A percentile compares a stretch with the other conserved stretches of the same genome.
phyloP scores from a whole-genome alignment of 352 stramenopile genomes.

The Phytophthora aleatoria region DNA sequence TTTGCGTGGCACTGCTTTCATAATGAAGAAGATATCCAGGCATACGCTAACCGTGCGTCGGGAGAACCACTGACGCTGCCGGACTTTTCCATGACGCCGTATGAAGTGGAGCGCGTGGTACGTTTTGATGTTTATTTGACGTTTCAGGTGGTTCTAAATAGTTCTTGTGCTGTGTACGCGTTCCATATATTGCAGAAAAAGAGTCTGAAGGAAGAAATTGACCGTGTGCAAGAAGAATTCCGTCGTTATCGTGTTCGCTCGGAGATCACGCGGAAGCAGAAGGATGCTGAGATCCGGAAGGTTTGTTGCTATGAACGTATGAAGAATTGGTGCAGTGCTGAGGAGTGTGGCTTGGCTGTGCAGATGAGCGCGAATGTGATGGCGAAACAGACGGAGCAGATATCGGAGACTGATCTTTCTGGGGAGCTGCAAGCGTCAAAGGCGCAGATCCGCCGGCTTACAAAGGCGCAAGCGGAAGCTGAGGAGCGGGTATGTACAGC shows the following conservation, averaged over 20 bases:
- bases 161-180: constrained; percentile 1
- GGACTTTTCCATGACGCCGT: constrained; percentile 71
- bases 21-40: constrained; percentile 61
- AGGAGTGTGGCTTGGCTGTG: neutral
- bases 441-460: constrained; percentile 74
- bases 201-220: constrained; percentile 79
- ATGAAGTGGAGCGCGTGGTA: constrained; percentile 79
- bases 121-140: neutral
- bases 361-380: constrained; percentile 85
- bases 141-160: neutral
- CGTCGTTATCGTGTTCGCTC: constrained; percentile 85
- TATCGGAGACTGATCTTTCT: constrained; percentile 75
- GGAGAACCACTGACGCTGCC: constrained; percentile 72
- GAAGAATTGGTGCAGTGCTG: neutral
- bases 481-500: constrained; percentile 67
- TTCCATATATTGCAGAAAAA: constrained; percentile 59
- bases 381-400: constrained; percentile 77
- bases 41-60: constrained; percentile 56
- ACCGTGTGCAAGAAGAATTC: constrained; percentile 88
- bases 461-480: constrained; percentile 71
- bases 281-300: constrained; percentile 88
- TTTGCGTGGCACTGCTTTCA: constrained; percentile 78
- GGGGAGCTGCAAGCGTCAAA: constrained; percentile 75
- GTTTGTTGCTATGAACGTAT: constrained; percentile 25
- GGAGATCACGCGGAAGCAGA: constrained; percentile 90